A percentile compares a stretch with the other conserved stretches of the same genome.
phyloP scores from a whole-genome alignment of 1,284 basidiomycete species.

The Malassezia pachydermatis region DNA sequence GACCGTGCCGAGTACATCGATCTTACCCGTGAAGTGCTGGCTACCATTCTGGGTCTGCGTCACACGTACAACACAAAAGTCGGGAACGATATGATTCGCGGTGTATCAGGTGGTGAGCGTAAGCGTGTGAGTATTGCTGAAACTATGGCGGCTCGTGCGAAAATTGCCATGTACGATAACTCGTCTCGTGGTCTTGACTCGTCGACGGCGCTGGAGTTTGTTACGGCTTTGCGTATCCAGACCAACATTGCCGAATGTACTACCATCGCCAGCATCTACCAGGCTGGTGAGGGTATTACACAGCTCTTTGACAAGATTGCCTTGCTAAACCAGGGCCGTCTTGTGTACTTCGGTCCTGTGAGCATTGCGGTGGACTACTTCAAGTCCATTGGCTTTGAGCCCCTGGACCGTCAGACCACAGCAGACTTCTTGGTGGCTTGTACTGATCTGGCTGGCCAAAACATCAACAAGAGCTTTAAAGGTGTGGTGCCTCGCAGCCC shows the following conservation, averaged over 20 bases:
- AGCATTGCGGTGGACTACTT: conserved; percentile 62
- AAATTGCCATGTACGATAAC: conserved; percentile 40
- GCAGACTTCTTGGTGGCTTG: conserved; percentile 50
- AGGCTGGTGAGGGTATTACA: conserved; percentile 56
- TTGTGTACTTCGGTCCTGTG: conserved; percentile 70
- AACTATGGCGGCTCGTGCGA: conserved; percentile 49
- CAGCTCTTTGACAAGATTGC: conserved; percentile 45
- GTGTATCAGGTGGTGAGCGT: conserved; percentile 48
- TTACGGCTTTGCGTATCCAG: conserved; percentile 48
- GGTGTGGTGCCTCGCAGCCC: conserved; percentile 24
- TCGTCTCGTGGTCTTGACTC: conserved; percentile 49
- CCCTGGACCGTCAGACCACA: conserved; percentile 59
- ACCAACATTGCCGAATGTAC: conserved; percentile 39
- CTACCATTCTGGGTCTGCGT: conserved; percentile 41
- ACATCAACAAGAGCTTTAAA: conserved; percentile 41
- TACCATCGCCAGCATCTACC: conserved; percentile 51
- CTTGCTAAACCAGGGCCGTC: conserved; percentile 67
- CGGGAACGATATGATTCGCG: conserved; percentile 43
- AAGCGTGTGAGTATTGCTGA: conserved; percentile 36
- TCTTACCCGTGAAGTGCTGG: conserved; percentile 23
- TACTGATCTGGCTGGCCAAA: conserved; percentile 64
- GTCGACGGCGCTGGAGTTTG: conserved; percentile 31
- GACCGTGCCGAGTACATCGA: conserved; percentile 33
- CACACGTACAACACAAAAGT: conserved; percentile 33
- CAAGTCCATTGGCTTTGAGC: conserved; percentile 62